Percentiles rank a stretch among this genome's conserved stretches.
Conservation (phyloP, 1,139 yeast genomes). For the Protomyces inouyei region DNA sequence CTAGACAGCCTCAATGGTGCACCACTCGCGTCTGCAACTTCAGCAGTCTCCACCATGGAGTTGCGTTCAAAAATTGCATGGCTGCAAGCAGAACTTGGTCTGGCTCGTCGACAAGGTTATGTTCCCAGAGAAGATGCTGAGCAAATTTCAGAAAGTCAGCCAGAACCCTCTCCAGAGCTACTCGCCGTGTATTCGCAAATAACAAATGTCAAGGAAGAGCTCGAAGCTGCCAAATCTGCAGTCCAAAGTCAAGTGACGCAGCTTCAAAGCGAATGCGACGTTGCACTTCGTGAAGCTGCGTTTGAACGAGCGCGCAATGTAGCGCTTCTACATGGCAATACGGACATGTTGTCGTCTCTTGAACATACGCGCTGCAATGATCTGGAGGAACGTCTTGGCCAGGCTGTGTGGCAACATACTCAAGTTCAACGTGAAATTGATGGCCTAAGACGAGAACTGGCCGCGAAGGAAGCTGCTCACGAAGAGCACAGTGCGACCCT, state of each 20-base stretch:
- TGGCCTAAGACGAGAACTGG: conserved; percentile 4
- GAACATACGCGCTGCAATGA: conserved; percentile 27
- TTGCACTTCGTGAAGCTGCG: conserved; percentile 30
- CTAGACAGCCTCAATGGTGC: not conserved
- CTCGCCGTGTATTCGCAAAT: conserved; percentile 39
- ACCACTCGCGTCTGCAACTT: not conserved
- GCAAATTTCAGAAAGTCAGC: not conserved
- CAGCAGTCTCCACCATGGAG: not conserved
- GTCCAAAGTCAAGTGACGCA: conserved; percentile 38
- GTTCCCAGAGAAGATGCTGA: conserved; percentile 11
- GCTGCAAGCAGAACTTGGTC: conserved; percentile 33
- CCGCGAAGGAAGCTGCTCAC: not conserved
- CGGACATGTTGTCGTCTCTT: not conserved
- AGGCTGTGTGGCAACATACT: not conserved
- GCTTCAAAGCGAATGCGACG: conserved; percentile 33
- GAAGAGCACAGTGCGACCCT: conserved; percentile 4
- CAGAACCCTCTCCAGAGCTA: conserved; percentile 29
- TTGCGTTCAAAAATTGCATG: conserved; percentile 28
- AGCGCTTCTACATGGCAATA: conserved; percentile 19
- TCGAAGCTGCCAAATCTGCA: conserved; percentile 38
- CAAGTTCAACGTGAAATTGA: conserved; percentile 8
- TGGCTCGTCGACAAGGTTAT: conserved; percentile 34
- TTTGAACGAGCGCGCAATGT: conserved; percentile 25
- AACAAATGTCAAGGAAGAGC: conserved; percentile 37
- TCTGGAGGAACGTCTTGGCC: conserved; percentile 29